Evolutionary conservation across 306 rosid species (phyloP).

Genomic region (Prunus mongolica): DNA sequence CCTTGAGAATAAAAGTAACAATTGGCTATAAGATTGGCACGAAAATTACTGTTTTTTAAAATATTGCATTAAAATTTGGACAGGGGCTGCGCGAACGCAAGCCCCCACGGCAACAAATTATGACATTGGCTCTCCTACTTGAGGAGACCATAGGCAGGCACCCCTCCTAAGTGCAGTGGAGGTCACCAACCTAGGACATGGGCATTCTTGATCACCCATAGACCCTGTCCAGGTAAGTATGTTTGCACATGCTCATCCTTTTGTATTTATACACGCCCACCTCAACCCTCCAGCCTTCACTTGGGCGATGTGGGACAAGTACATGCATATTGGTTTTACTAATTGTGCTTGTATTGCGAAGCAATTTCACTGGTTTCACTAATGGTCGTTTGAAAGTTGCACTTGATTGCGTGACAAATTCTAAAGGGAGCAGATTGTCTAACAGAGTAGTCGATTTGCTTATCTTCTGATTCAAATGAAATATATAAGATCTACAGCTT

Average conservation of each 20-base stretch:
- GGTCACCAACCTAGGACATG: slow-evolving; percentile 44
- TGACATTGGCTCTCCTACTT: slow-evolving; percentile 47
- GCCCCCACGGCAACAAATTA: slow-evolving; percentile 54
- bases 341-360: no score
- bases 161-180: slow-evolving; percentile 49
- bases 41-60: neutral
- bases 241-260: accelerated
- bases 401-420: no score
- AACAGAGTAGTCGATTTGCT: no score
- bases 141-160: slow-evolving; percentile 41
- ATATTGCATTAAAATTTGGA: neutral
- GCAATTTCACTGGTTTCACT: no score
- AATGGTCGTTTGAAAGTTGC: no score
- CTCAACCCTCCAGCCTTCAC: neutral
- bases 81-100: slow-evolving; percentile 61
- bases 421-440: no score
- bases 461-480: no score
- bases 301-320: neutral
- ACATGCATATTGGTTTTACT: no score
- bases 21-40: neutral
- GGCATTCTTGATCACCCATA: slow-evolving; percentile 17
- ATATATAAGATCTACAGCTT: no score
- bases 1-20: no score
- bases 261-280: neutral
- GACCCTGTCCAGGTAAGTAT: slow-evolving; percentile 51